Base-by-base conservation (phyloP, 1,139 yeast genomes). In the Suhomyces panamericanus region DNA sequence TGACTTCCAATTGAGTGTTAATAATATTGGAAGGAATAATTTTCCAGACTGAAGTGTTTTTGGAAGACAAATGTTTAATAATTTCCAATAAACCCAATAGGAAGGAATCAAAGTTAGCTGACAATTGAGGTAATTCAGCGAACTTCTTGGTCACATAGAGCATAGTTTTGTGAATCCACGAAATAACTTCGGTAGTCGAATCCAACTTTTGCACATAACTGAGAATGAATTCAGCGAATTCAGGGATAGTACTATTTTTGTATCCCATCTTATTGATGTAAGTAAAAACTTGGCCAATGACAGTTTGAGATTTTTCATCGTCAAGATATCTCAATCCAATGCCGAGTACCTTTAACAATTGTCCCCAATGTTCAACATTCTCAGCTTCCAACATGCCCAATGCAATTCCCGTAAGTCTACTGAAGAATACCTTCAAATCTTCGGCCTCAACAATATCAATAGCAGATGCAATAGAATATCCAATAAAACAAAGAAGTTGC, bases 1-100 rank as follows among this genome's bases (percentile, higher is more conserved):
- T 61, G 13, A 80, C 88, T 59, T 88, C 95, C 30, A 87, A 62
- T 52, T 86, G 86, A 0, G 95, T 70, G 51, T 86, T 84, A 12
- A 87, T 50, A 34, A 83, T 67, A 6, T 72, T 58, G 6, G 63
- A 56, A 3, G 85, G 77, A 11, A 81, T 71, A 13, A 73, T 49
- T 8, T 67, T 60, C 77, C 83, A 73, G 9, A 81, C 49, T 2
- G 66, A 48, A 2, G 41, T 26, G 2, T 48, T 42, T 1, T 37
- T 10, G 14, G 22, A 34, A 5, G 58, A 51, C 28, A 57, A 49
- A 24, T 42, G 43, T 34, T 39, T 40, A 7, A 61, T 39, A 17
- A 62, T 54, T 5, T 47, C 46, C 15, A 53, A 50, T 12, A 68
- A 56, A 1, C 49, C 46, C 2, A 42, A 47, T 41, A 73, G 46